Evolutionary conservation across 768 basidiomycete genomes (phyloP), one percentile per base, ranked within the genome.

Genomic region (Macrolepiota fuliginosa): DNA sequence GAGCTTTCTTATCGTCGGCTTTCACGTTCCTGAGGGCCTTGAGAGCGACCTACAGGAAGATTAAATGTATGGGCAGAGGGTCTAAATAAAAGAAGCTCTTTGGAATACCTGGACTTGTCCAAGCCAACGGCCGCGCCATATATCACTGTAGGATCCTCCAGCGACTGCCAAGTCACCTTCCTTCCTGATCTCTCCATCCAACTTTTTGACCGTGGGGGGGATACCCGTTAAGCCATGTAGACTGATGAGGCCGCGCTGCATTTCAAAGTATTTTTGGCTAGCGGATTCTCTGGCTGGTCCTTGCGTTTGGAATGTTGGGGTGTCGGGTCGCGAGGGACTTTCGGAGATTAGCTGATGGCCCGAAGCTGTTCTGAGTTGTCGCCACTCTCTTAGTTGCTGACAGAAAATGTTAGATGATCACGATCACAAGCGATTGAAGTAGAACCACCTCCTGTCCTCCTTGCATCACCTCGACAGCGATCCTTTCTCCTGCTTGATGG

Each of bases 121-220:
- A 10, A 86, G 68, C 86, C 85, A 87, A 32, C 65, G 72, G 17
- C 85, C 86, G 57, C 76, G 68, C 72, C 76, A 86, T 42, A 87
- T 76, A 58, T 85, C 79, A 66, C 82, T 84, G 63, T 83, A 82
- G 22, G 75, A 74, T 29, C 86, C 84, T 49, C 81, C 81, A 19
- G 80, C 79, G 40, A 81, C 68, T 3, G 84, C 68, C n/a, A 73
- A 54, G n/a, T 80, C 77, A 10, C 75, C 67, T 0, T 56, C 59
- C 58, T 73, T 79, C 51, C 66, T 73, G 2, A 86, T 75, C 68
- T 87, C 85, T 24, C 81, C 80, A 40, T 85, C 74, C 39, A 87
- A 67, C 17, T 77, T 67, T 53, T 81, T 83, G 42, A 85, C 75
- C 9, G 78, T 74, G 1, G 85, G 86, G 10, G 80, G 79, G 37